Base-by-base conservation (phyloP, 306 rosid genomes). In the Parietaria judaica region DNA sequence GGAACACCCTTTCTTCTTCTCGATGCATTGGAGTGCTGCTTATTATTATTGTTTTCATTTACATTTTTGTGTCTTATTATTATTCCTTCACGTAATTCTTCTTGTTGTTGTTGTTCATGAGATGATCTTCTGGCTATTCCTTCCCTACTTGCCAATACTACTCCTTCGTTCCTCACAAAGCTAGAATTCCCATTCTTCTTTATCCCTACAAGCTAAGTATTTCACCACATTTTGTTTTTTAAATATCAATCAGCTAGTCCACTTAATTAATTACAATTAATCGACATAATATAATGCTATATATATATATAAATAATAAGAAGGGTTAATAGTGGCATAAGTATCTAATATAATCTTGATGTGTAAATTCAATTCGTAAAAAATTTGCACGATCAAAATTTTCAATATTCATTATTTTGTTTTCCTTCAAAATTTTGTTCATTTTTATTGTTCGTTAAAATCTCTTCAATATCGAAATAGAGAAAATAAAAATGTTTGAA, bases 1-100 rank as follows among this genome's bases (percentile, higher is more conserved):
- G 89, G 95, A 55, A 72, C 68, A 51, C 95, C 89, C 62, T 86
- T 86, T 63, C 94, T 83, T 76, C 89, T 86, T 61, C 85, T 83
- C 31, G 54, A 45, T 76, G 85, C 69, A 74, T 77, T 83, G 62
- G 94, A 80, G 49, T 43, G 76, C 11, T 49, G 44, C 7, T 39
- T 39, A 3, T 71, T 68, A 63, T 61, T 49, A 14, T 8, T 78
- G 77, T 64, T 72, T 80, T 61, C 68, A 77, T 74, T 65, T 41
- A 58, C 39, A 8, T 23, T 17, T 11, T 60, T 71, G 55, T 72
- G 78, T 70, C 72, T 56, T 65, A 68, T 60, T 63, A 14, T 14
- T 65, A 31, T 80, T 68, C 69, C 80, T 79, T 76, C 83, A 67
- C 72, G 74, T 78, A 71, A 64, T 56, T 74, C 75, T n/a, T 71